phyloP scores from a whole-genome alignment of 176 grass and related monocot genomes.

The Chrysopogon serrulatus region DNA sequence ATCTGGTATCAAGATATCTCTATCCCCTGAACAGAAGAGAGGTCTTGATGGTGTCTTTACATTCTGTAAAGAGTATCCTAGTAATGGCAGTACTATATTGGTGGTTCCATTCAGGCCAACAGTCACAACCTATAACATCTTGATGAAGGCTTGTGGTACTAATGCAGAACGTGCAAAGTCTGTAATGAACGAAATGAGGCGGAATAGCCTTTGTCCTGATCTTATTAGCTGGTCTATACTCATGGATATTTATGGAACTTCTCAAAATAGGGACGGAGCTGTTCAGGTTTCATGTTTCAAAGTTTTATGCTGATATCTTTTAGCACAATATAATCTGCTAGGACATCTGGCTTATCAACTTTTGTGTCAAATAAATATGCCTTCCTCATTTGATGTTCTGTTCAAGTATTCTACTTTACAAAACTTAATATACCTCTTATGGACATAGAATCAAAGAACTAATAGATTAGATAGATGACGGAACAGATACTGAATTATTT shows the following conservation, averaged over 20 bases:
- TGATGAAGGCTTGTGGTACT: conserved; percentile 92
- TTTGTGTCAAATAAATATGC: background rate
- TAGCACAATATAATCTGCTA: conserved; percentile 2
- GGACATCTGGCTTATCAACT: background rate
- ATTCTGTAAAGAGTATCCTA: conserved; percentile 32
- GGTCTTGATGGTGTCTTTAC: conserved; percentile 19
- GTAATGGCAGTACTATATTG: conserved; percentile 19
- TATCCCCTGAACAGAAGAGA: conserved; percentile 40
- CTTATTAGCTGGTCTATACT: conserved; percentile 90
- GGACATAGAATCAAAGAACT: background rate
- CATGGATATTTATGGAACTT: conserved; percentile 78
- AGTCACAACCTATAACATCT: conserved; percentile 74
- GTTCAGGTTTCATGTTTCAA: conserved; percentile 58
- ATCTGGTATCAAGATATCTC: conserved; percentile 57
- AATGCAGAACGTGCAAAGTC: conserved; percentile 70
- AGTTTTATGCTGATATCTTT: conserved; percentile 14
- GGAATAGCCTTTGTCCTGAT: conserved; percentile 63
- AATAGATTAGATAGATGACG: background rate
- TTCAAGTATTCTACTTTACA: background rate
- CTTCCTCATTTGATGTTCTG: background rate
- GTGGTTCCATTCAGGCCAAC: conserved; percentile 82
- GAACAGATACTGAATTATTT: background rate
- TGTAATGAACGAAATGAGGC: conserved; percentile 87
- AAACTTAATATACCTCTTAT: background rate
- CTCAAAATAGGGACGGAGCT: conserved; percentile 72